A percentile compares a stretch with the other conserved stretches of the same genome.
phyloP scores from a whole-genome alignment of 1,139 yeast genomes.

The Saccharomyces hybrid region DNA sequence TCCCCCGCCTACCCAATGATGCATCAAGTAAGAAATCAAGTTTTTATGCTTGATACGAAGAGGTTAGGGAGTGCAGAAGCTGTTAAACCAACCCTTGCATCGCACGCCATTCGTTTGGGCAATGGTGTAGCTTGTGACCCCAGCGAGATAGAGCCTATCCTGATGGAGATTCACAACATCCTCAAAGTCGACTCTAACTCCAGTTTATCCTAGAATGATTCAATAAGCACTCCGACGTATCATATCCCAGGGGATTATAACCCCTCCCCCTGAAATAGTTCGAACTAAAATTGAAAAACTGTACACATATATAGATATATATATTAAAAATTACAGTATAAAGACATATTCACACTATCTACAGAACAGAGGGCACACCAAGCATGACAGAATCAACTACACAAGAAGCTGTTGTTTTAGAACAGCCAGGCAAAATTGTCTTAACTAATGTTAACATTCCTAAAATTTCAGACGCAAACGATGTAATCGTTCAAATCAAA shows the following conservation, averaged over 20 bases:
- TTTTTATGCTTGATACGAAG: constrained; percentile 23
- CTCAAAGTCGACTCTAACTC: constrained; percentile 13
- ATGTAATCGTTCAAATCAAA: constrained; percentile 31
- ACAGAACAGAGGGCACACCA: not conserved
- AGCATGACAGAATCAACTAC: not conserved
- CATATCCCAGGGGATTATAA: not conserved
- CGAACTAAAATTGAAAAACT: not conserved
- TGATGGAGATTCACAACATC: constrained; percentile 25
- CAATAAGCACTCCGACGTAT: not conserved
- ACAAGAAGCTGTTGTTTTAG: constrained; percentile 47
- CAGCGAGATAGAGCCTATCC: constrained; percentile 21
- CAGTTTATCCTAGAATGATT: not conserved
- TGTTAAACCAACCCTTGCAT: constrained; percentile 3
- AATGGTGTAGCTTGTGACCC: constrained; percentile 29
- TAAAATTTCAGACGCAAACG: not conserved
- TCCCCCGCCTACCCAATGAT: constrained; percentile 24
- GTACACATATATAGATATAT: not conserved
- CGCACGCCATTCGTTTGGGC: constrained; percentile 20
- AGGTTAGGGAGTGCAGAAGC: constrained; percentile 3
- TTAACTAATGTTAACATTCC: constrained; percentile 21
- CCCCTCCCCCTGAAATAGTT: not conserved
- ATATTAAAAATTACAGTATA: not conserved
- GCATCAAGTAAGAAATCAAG: constrained; percentile 24
- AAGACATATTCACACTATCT: not conserved
- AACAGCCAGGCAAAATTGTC: constrained; percentile 53